Evolutionary conservation across 75 land plant species (phyloP).

Genomic region (Adiantum capillusveneris): DNA sequence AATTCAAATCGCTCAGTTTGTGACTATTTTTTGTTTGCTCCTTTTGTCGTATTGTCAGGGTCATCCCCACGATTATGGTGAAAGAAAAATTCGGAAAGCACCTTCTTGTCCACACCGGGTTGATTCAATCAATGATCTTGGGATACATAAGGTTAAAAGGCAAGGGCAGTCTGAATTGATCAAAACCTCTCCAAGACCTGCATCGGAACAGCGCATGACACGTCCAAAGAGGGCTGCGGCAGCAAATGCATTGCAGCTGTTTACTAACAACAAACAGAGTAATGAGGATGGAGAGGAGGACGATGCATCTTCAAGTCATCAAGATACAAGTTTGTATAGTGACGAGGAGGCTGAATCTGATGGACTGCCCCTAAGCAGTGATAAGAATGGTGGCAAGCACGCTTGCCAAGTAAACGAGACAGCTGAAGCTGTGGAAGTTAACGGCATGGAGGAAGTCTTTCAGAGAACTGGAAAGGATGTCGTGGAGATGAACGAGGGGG

Average conservation of each 20-base stretch:
- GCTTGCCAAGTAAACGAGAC: not conserved
- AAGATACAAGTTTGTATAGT: not conserved
- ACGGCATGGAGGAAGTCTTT: not conserved
- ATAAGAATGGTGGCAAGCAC: not conserved
- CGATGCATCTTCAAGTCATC: constrained; percentile 17
- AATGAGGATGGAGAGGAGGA: constrained; percentile 55
- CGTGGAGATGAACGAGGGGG: not conserved
- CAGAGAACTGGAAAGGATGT: not conserved
- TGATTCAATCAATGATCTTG: not conserved
- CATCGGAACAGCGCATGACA: constrained; percentile 26
- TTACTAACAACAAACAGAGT: constrained; percentile 30
- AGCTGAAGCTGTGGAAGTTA: not conserved
- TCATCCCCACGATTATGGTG: not conserved
- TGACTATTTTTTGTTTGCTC: not conserved
- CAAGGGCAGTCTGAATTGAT: constrained; percentile 41
- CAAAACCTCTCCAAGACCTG: constrained; percentile 64
- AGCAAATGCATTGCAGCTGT: constrained; percentile 60
- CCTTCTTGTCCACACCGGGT: not conserved
- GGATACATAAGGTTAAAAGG: not conserved
- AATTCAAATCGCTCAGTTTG: no score
- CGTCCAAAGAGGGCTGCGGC: constrained; percentile 79
- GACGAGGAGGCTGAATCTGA: constrained; percentile 5
- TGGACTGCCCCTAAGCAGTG: not conserved
- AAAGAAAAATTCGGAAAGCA: not conserved
- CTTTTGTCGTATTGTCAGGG: not conserved